These are phyloP conservation scores for Aspergillus asperescens DNA, from an alignment of 495 filamentous ascomycete species.

Conservation along the genomic window DNA sequence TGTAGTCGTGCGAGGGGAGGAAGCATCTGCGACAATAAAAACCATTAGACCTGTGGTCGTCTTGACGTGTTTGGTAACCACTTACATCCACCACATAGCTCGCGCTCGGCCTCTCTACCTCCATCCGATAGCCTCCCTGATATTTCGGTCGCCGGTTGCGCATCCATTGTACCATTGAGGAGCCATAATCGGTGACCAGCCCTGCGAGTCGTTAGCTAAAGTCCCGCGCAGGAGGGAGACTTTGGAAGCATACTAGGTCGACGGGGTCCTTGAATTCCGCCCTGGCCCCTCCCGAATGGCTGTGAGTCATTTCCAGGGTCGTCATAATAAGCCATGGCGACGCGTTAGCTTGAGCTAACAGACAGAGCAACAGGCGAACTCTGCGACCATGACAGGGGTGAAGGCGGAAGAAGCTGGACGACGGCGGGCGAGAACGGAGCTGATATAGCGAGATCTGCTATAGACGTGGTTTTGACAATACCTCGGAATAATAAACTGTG, in stretches of 20 bases:
- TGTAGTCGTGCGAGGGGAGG: constrained; percentile 70
- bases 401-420: not conserved
- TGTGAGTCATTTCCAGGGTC: constrained; percentile 36
- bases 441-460: not conserved
- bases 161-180: constrained; percentile 91
- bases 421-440: not conserved
- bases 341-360: not conserved
- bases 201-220: constrained; percentile 22
- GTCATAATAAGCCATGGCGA: constrained; percentile 41
- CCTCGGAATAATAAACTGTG: too few relatives aligned
- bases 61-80: constrained; percentile 9
- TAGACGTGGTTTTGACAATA: not conserved
- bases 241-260: constrained; percentile 35
- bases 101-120: constrained; percentile 75
- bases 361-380: constrained; percentile 10
- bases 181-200: constrained; percentile 92
- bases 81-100: constrained; percentile 88
- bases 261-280: constrained; percentile 36
- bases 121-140: constrained; percentile 59
- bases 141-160: constrained; percentile 73
- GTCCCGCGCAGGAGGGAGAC: not conserved
- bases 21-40: constrained; percentile 57
- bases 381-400: constrained; percentile 14
- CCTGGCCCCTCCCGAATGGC: constrained; percentile 30
- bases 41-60: not conserved